Evolutionary conservation across 345 rosid genomes (phyloP), one percentile per base, ranked within the genome.

Genomic region (Cochlearia excelsa): DNA sequence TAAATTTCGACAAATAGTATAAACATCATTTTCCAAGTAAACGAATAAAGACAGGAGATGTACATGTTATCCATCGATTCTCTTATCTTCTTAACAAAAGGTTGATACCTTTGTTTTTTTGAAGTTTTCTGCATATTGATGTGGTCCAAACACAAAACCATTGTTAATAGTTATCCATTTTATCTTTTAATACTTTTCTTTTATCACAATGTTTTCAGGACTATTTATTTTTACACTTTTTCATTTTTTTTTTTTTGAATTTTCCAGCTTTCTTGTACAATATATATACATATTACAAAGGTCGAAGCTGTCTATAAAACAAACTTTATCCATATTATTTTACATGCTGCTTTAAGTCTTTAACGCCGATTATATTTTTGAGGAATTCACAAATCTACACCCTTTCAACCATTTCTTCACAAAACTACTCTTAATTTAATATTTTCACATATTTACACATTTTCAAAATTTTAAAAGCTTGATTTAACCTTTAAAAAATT

Each of bases 11-110:
- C 23, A 16, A 33, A 33, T 2, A 33, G 5, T 33, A 8, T 37
- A 37, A 4, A 33, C 44, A 68, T 68, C 72, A 52, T 9, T 59
- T 59, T 52, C 54, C 60, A 68, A 59, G 54, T 54, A 59, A 29
- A 59, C 42, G 55, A 30, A 59, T 68, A 68, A 52, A 37, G 72
- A 60, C 66, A 59, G 44, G 30, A 38, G 23, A 7, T 16, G 59
- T 68, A 68, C 37, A 68, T 52, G 72, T 23, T 68, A 39, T 52
- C 72, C 54, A 68, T 59, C 45, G 55, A 37, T 26, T 30, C 54
- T 68, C 72, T 68, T 68, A 68, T 68, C 72, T 52, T 59, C 72
- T 59, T 47, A 68, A 37, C 54, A 68, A 68, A 66, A 68, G 55
- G 49, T 68, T 52, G 66, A 68, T 68, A 55, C 66, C 54, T 68